Evolutionary conservation across 129 eudicot genomes (phyloP).

Genomic region (Daucus carota): DNA sequence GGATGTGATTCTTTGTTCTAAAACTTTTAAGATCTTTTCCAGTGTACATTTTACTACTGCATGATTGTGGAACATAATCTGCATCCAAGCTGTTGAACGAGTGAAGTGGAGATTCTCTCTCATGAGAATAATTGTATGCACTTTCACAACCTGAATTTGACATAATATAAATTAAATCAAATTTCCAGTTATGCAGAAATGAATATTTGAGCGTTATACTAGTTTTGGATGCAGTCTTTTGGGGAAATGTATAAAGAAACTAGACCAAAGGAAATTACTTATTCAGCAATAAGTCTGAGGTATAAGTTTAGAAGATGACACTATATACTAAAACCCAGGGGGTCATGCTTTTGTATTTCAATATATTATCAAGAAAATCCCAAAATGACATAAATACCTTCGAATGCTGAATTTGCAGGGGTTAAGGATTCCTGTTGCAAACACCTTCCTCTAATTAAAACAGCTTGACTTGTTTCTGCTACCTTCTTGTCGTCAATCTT

Average conservation of each 20-base stretch:
- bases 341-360: background rate
- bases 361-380: background rate
- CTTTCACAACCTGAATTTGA: slow-evolving; percentile 20
- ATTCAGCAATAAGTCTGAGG: background rate
- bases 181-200: background rate
- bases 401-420: slow-evolving; percentile 13
- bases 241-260: background rate
- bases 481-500: background rate
- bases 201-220: background rate
- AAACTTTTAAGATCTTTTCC: slow-evolving; percentile 15
- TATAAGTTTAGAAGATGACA: background rate
- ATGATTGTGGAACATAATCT: background rate
- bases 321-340: background rate
- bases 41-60: background rate
- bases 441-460: slow-evolving; percentile 16
- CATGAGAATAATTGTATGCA: background rate
- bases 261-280: background rate
- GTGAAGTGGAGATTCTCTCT: slow-evolving; percentile 10
- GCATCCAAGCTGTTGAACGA: background rate
- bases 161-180: background rate
- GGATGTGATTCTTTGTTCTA: slow-evolving; percentile 8
- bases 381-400: slow-evolving; percentile 25
- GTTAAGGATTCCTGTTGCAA: slow-evolving; percentile 14
- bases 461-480: slow-evolving; percentile 3
- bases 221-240: background rate